These are phyloP conservation scores for Isabelozyma gotoi DNA, from an alignment of 805 yeast genomes.

Conservation along the genomic window DNA sequence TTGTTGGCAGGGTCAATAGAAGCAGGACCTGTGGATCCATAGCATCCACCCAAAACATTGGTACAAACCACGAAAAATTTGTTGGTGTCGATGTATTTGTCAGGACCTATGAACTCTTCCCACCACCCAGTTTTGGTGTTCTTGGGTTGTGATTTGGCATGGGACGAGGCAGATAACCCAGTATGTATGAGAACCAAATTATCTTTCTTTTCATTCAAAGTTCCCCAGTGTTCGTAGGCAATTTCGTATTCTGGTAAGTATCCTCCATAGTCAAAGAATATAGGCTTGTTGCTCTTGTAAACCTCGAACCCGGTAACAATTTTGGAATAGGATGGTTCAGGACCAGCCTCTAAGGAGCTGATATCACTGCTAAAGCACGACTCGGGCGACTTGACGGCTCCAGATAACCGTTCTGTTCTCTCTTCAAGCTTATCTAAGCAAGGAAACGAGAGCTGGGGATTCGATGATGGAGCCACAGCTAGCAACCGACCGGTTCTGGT, in stretches of 20 bases:
- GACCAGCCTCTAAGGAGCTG: constrained; percentile 59
- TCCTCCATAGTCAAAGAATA: constrained; percentile 82
- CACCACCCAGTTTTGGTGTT: constrained; percentile 89
- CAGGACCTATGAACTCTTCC: constrained; percentile 92
- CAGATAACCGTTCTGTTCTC: constrained; percentile 39
- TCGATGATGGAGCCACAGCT: constrained; percentile 29
- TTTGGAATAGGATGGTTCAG: constrained; percentile 80
- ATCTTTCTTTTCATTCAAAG: constrained; percentile 55
- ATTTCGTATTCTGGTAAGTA: constrained; percentile 67
- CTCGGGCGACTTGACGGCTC: constrained; percentile 8
- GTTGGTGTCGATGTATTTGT: constrained; percentile 72
- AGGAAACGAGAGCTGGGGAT: constrained; percentile 76
- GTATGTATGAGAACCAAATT: constrained; percentile 85
- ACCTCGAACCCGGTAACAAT: constrained; percentile 66
- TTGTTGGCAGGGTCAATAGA: constrained; percentile 69
- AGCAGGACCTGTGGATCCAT: constrained; percentile 93
- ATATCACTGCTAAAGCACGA: constrained; percentile 14
- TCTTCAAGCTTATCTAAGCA: constrained; percentile 78
- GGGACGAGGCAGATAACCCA: constrained; percentile 91
- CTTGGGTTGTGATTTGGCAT: constrained; percentile 76
- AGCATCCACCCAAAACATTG: constrained; percentile 91
- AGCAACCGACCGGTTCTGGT: too few relatives aligned
- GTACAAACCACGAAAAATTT: constrained; percentile 84
- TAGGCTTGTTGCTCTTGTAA: constrained; percentile 54
- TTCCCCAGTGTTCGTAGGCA: constrained; percentile 96